These are phyloP conservation scores for Triangularia verruculosa DNA, from an alignment of 2,329 filamentous ascomycete genomes.

Conservation along the genomic window DNA sequence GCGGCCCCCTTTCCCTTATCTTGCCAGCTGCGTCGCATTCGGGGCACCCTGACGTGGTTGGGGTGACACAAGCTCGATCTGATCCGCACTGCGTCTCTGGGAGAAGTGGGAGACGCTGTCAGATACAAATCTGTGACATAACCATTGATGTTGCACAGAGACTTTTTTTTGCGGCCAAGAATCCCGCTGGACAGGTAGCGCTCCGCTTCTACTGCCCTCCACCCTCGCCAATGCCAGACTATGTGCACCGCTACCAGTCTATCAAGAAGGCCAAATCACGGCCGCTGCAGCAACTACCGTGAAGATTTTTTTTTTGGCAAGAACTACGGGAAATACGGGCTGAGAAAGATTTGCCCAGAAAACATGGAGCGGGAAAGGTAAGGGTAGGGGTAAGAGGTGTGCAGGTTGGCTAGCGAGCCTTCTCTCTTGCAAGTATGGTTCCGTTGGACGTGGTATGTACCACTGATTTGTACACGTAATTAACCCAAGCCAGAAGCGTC, in stretches of 20 bases:
- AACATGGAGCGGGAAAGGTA: neutral
- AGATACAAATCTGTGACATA: slow-evolving; percentile 5
- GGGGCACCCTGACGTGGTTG: slow-evolving; percentile 18
- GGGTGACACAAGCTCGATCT: slow-evolving; percentile 13
- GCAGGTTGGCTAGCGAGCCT: neutral
- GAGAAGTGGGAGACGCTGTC: neutral
- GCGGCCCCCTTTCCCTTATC: slow-evolving; percentile 15
- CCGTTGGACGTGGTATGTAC: neutral
- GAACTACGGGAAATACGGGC: neutral
- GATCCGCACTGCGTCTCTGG: neutral
- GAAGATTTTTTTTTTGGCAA: neutral
- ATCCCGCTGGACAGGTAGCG: slow-evolving; percentile 17
- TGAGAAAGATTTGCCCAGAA: neutral
- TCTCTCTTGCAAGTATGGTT: neutral
- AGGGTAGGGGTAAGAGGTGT: neutral
- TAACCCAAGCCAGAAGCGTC: neutral
- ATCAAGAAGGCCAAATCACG: neutral
- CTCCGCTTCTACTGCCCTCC: slow-evolving; percentile 8
- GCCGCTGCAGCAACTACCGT: neutral
- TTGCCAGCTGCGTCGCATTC: slow-evolving; percentile 17
- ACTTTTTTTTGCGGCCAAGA: slow-evolving; percentile 6
- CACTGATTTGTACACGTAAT: neutral
- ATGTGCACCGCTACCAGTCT: neutral
- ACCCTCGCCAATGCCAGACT: slow-evolving; percentile 4
- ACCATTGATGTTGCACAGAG: slow-evolving; percentile 3